Percentiles rank a stretch among this genome's conserved stretches.
Conservation (phyloP, 768 basidiomycete genomes). For the Lactifluus hygrophoroides region DNA sequence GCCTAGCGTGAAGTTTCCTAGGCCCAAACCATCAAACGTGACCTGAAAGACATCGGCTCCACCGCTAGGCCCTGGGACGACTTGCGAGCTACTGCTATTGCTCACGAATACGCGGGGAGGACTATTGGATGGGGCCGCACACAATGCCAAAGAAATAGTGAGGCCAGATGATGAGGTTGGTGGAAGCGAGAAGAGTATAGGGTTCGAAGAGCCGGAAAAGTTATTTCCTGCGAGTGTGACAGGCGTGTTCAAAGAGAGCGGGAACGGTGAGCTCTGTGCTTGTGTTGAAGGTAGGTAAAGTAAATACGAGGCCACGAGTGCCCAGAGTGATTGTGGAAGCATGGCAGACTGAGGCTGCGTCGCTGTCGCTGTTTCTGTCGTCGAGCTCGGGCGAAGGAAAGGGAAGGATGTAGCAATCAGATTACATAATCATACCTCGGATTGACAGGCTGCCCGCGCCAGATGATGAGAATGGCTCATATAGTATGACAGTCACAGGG, state of each 20-base stretch:
- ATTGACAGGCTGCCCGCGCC: neutral
- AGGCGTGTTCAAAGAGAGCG: neutral
- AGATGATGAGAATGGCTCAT: neutral
- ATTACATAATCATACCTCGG: conserved; percentile 11
- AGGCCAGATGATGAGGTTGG: conserved; percentile 20
- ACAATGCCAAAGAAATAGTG: conserved; percentile 30
- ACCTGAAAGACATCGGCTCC: conserved; percentile 42
- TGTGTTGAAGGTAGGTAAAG: neutral
- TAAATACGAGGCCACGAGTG: neutral
- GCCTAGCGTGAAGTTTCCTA: conserved; percentile 43
- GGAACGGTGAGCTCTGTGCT: neutral
- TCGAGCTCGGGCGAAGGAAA: neutral
- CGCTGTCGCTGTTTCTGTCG: neutral
- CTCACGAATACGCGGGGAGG: conserved; percentile 52
- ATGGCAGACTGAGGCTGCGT: neutral
- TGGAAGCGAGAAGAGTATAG: conserved; percentile 26
- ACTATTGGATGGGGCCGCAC: conserved; percentile 20
- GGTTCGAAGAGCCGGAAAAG: conserved; percentile 8
- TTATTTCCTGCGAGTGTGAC: conserved; percentile 5
- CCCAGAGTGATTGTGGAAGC: neutral
- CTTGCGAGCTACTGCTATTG: conserved; percentile 33
- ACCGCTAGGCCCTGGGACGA: conserved; percentile 32
- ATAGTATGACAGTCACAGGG: neutral
- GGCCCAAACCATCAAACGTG: conserved; percentile 33
- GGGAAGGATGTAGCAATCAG: neutral